Evolutionary conservation across 352 stramenopile genomes (phyloP).

Genomic region (Detonula confervacea): DNA sequence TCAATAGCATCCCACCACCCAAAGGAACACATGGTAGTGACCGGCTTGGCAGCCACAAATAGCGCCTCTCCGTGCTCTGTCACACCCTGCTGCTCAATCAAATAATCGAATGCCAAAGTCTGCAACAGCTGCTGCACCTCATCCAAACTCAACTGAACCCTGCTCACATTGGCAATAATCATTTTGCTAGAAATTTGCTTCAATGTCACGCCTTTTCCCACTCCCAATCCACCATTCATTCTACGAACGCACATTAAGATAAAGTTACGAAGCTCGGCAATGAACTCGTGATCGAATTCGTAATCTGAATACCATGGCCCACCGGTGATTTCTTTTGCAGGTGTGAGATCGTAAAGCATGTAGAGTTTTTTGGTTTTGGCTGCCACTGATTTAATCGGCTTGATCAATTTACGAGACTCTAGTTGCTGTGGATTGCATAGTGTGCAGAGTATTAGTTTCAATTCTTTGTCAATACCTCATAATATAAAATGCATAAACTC

Average conservation of each 20-base stretch:
- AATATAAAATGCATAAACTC: too few relatives aligned
- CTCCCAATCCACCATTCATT: constrained; percentile 66
- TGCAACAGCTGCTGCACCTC: constrained; percentile 82
- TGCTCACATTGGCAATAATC: constrained; percentile 75
- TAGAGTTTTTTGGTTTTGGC: constrained; percentile 99
- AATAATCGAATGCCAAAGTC: constrained; percentile 81
- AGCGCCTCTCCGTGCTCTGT: constrained; percentile 57
- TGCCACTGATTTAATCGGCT: constrained; percentile 98
- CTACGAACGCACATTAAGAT: constrained; percentile 81
- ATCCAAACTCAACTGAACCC: constrained; percentile 71
- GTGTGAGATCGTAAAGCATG: constrained; percentile 91
- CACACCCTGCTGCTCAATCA: constrained; percentile 67
- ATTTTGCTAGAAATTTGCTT: constrained; percentile 78
- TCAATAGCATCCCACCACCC: constrained; percentile 78
- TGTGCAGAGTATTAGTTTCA: constrained; percentile 53
- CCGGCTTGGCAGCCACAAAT: constrained; percentile 61
- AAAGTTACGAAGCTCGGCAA: constrained; percentile 95
- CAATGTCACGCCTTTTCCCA: constrained; percentile 70
- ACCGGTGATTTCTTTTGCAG: constrained; percentile 97
- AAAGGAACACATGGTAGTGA: constrained; percentile 80
- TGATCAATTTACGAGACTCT: constrained; percentile 96
- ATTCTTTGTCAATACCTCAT: too few relatives aligned
- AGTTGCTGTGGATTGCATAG: constrained; percentile 91
- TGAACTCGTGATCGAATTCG: constrained; percentile 99
- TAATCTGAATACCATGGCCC: constrained; percentile 99